Evolutionary conservation across 2,329 filamentous ascomycete species (phyloP), one percentile per base, ranked within the genome.

Genomic region (Setomelanomma holmii): DNA sequence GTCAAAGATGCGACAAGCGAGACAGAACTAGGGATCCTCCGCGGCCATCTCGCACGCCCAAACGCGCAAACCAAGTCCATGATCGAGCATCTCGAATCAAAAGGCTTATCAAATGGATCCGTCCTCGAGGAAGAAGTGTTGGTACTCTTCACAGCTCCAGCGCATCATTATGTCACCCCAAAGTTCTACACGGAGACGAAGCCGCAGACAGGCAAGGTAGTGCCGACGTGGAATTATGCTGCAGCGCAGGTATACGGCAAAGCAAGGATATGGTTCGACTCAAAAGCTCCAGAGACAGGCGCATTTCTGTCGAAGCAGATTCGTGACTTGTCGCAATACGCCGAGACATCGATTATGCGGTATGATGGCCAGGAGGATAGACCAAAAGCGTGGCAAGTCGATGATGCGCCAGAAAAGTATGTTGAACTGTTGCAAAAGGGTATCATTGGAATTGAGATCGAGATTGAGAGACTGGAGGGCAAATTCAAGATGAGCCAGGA

Each of bases 171-270:
- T 60, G 81, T 89, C 4, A 88, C 87, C 0, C 85, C 87, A 1
- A 58, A 60, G 7, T 89, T 89, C 72, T 89, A 89, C 74, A 78
- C 75, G 10, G 79, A 85, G 58, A 89, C 87, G 1, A 89, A 89
- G 66, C 86, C 86, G 0, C 67, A 63, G 0, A 86, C 82, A 0
- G 86, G 81, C 10, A 89, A 89, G 60, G 86, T 89, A 0, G 87
- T 88, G 4, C 86, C 86, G 0, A 90, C 87, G 0, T 89, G 87
- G 87, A 86, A 90, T 69, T 90, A 89, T 61, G 78, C 84, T 0
- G 85, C 86, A 0, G 86, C 81, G 0, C 85, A 89, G 69, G 84
- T 78, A 0, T 89, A 89, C 59, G 87, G 87, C 1, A 78, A 70
- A 1, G 82, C 83, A 1, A 82, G 55, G 0, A 71, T 89, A 4